Evolutionary conservation across 2,329 filamentous ascomycete genomes (phyloP).

Genomic region (Colletotrichum camelliae): DNA sequence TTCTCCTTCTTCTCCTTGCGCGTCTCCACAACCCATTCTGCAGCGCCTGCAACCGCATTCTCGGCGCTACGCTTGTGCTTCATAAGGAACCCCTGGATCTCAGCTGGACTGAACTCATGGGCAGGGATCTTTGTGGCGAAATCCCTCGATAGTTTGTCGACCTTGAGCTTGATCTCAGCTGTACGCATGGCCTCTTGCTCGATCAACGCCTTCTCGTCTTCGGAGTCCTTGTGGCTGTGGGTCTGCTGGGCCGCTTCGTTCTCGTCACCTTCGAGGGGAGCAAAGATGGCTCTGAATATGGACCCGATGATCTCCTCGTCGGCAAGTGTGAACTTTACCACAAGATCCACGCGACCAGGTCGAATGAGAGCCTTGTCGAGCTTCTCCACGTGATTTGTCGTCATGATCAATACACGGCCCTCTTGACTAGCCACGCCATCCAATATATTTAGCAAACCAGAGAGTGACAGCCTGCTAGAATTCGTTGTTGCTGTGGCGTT

Average conservation of each 20-base stretch:
- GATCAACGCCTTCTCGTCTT: slow-evolving; percentile 33
- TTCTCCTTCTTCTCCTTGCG: slow-evolving; percentile 54
- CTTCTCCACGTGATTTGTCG: slow-evolving; percentile 67
- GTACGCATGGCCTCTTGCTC: slow-evolving; percentile 35
- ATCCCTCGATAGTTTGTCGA: slow-evolving; percentile 50
- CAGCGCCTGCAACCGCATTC: slow-evolving; percentile 50
- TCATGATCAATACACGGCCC: slow-evolving; percentile 69
- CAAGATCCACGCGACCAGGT: slow-evolving; percentile 66
- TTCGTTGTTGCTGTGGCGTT: slow-evolving; percentile 26
- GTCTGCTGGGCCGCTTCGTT: not conserved
- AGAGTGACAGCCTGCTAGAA: slow-evolving; percentile 64
- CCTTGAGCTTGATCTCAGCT: slow-evolving; percentile 40
- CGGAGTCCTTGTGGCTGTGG: not conserved
- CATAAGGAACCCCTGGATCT: slow-evolving; percentile 64
- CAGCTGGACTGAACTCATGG: slow-evolving; percentile 63
- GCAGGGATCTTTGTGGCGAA: slow-evolving; percentile 59
- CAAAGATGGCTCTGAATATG: slow-evolving; percentile 65
- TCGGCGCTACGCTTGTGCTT: slow-evolving; percentile 59
- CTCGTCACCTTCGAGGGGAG: slow-evolving; percentile 52
- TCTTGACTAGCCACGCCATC: slow-evolving; percentile 74
- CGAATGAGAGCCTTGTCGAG: slow-evolving; percentile 68
- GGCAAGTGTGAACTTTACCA: slow-evolving; percentile 60
- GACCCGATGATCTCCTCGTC: slow-evolving; percentile 56
- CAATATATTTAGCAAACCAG: slow-evolving; percentile 80
- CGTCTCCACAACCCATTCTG: slow-evolving; percentile 55